phyloP scores from a whole-genome alignment of 2,329 filamentous ascomycete species.

The Trichoderma oligosporum region DNA sequence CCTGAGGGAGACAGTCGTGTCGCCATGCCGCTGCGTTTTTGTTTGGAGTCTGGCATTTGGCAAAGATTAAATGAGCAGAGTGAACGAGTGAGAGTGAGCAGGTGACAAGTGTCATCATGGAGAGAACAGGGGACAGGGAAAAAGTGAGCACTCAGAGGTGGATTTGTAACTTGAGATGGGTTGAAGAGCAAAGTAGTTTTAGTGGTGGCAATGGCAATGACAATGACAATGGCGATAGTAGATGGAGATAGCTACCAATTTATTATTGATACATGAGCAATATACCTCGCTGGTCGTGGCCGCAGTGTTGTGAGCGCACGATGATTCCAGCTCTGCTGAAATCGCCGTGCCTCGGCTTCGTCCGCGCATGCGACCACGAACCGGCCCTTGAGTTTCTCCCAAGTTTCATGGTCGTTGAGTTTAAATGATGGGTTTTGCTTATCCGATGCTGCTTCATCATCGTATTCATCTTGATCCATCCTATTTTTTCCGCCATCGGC shows the following conservation, averaged over 20 bases:
- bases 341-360: slow-evolving; percentile 36
- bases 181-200: not conserved
- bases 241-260: slow-evolving; percentile 29
- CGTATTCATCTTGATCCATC: not conserved
- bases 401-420: slow-evolving; percentile 21
- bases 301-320: slow-evolving; percentile 28
- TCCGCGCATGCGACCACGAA: slow-evolving; percentile 35
- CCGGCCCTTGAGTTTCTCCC: slow-evolving; percentile 25
- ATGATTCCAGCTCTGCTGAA: slow-evolving; percentile 42
- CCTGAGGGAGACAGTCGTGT: not conserved
- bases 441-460: not conserved
- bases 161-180: not conserved
- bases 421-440: not conserved
- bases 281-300: slow-evolving; percentile 20
- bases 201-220: not conserved
- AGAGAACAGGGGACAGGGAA: not conserved
- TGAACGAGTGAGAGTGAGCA: not conserved
- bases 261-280: slow-evolving; percentile 32
- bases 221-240: not conserved
- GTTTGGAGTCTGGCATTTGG: slow-evolving; percentile 12
- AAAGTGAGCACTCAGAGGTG: not conserved
- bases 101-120: not conserved
- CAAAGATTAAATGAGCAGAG: slow-evolving; percentile 10
- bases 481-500: not conserved
- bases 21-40: not conserved